Percentiles rank a stretch among this genome's conserved stretches.
Conservation (phyloP, 345 rosid species). For the Pistacia atlantica region DNA sequence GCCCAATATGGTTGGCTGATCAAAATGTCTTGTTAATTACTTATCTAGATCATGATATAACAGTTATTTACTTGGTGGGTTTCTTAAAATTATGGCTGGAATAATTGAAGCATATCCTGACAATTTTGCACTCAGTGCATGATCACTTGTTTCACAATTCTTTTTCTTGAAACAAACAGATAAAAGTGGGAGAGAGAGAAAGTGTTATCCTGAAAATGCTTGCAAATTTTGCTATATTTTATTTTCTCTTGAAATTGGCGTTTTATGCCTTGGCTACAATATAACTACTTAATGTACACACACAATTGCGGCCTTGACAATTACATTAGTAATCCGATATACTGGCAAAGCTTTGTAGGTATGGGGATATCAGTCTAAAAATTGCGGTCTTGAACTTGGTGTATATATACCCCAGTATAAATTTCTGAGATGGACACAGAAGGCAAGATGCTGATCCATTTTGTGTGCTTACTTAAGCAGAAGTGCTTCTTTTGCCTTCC, state of each 20-base stretch:
- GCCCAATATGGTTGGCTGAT: too few species aligned
- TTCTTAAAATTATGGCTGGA: too few species aligned
- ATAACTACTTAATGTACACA: conserved; percentile 3
- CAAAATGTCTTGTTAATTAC: too few species aligned
- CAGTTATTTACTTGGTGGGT: too few species aligned
- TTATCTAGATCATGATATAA: too few species aligned
- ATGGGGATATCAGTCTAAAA: background rate
- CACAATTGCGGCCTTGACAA: background rate
- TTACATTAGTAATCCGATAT: background rate
- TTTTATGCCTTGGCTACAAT: background rate
- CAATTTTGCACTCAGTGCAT: too few species aligned
- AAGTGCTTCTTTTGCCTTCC: conserved; percentile 61
- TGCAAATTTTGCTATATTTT: background rate
- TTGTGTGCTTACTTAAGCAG: conserved; percentile 35
- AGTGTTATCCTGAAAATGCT: background rate
- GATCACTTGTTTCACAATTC: too few species aligned
- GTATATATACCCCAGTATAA: background rate
- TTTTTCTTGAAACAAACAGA: background rate
- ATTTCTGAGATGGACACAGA: background rate
- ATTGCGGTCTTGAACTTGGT: background rate
- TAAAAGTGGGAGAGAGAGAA: background rate
- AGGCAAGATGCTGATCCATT: conserved; percentile 12
- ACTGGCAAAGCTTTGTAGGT: background rate
- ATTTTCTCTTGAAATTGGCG: background rate
- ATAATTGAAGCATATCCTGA: too few species aligned